Evolutionary conservation across 163 green algal genomes (phyloP).

Genomic region (Scenedesmus sp.): DNA sequence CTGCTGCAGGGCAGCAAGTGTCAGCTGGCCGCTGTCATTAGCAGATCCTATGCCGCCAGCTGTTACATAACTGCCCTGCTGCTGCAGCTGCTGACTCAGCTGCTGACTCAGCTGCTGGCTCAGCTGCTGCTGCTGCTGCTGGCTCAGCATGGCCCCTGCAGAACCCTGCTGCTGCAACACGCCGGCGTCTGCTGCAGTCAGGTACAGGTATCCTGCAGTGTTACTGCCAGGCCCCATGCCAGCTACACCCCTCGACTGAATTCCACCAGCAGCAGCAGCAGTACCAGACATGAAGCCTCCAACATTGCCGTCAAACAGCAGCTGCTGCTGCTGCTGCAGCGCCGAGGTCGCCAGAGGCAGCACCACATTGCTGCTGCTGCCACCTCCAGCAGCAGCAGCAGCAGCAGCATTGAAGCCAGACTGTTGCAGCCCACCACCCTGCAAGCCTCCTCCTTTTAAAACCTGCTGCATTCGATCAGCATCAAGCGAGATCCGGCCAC

Average conservation of each 20-base stretch:
- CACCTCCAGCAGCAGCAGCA: background rate
- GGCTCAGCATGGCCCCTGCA: background rate
- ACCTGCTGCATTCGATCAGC: background rate
- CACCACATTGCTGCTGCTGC: background rate
- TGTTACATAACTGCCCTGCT: background rate
- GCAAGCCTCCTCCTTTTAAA: background rate
- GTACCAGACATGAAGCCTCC: background rate
- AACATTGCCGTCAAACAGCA: background rate
- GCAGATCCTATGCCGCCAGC: background rate
- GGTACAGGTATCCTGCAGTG: background rate
- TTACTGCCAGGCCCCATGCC: background rate
- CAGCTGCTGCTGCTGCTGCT: background rate
- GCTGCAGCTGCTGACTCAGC: constrained; percentile 2
- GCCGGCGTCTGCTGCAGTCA: background rate
- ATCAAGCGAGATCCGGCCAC: background rate
- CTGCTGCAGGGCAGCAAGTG: background rate
- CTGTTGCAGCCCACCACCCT: background rate
- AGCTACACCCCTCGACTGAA: too few relatives aligned
- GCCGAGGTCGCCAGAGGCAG: background rate
- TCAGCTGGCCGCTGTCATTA: background rate
- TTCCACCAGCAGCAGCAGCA: background rate
- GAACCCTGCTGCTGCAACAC: background rate
- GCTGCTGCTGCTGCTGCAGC: constrained; percentile 18
- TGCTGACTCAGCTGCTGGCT: background rate
- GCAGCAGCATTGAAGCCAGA: background rate